Evolutionary conservation across 768 basidiomycete genomes (phyloP).

Genomic region (Imleria badia): DNA sequence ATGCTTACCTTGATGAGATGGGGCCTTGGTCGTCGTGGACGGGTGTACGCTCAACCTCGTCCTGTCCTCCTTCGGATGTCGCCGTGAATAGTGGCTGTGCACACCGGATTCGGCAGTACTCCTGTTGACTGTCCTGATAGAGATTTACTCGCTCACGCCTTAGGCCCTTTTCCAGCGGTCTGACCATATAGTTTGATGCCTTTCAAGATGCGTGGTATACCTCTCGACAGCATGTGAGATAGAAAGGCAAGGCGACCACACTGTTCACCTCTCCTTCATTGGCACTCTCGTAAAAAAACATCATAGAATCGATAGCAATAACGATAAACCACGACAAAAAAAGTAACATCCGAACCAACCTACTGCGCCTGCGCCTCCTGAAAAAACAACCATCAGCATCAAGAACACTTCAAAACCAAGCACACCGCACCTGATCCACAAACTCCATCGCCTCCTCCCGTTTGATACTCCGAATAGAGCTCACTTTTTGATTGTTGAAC

Average conservation of each 20-base stretch:
- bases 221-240: too few relatives aligned
- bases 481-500: slow-evolving; percentile 95
- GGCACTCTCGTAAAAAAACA: neutral
- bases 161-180: too few relatives aligned
- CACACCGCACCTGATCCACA: slow-evolving; percentile 71
- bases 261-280: too few relatives aligned
- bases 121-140: too few relatives aligned
- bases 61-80: slow-evolving; percentile 18
- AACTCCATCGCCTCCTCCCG: slow-evolving; percentile 92
- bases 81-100: slow-evolving; percentile 27
- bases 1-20: slow-evolving; percentile 29
- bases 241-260: too few relatives aligned
- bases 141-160: too few relatives aligned
- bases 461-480: slow-evolving; percentile 82
- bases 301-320: slow-evolving; percentile 21
- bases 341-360: too few relatives aligned
- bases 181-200: too few relatives aligned
- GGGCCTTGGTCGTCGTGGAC: slow-evolving; percentile 28
- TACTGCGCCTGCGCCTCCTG: slow-evolving; percentile 52
- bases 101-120: neutral
- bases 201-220: too few relatives aligned
- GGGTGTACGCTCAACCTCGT: slow-evolving; percentile 2
- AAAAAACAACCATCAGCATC: slow-evolving; percentile 1
- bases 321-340: slow-evolving; percentile 12
- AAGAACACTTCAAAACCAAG: slow-evolving; percentile 3